Percentiles rank a stretch among this genome's conserved stretches.
Evolutionary conservation across 2,329 filamentous ascomycete genomes (phyloP).

Genomic region (Epichloe gansuensis): DNA sequence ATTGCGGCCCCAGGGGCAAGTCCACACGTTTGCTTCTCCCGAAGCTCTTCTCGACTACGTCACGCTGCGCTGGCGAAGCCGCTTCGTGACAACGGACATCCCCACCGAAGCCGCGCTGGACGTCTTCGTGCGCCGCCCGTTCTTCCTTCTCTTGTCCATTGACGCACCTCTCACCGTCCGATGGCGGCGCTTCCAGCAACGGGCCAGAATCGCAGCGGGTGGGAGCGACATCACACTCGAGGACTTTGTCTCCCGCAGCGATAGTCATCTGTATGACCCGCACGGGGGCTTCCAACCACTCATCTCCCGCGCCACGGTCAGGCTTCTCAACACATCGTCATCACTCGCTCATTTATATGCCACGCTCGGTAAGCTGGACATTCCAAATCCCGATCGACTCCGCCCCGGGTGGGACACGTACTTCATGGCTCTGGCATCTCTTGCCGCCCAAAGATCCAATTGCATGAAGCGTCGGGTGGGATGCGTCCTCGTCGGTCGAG

Average conservation of each 20-base stretch:
- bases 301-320: constrained; percentile 68
- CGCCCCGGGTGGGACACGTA: constrained; percentile 92
- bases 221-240: constrained; percentile 31
- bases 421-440: constrained; percentile 91
- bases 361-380: constrained; percentile 60
- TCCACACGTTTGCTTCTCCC: constrained; percentile 43
- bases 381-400: constrained; percentile 66
- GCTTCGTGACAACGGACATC: constrained; percentile 79
- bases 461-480: constrained; percentile 98
- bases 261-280: constrained; percentile 63
- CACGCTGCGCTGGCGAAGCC: constrained; percentile 68
- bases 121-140: constrained; percentile 64
- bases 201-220: constrained; percentile 10
- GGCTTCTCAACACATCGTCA: constrained; percentile 72
- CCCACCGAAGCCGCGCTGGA: constrained; percentile 62
- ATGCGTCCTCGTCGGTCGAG: constrained; percentile 72
- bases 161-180: constrained; percentile 79
- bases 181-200: constrained; percentile 59
- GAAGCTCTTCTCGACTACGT: constrained; percentile 70
- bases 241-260: constrained; percentile 45
- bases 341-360: constrained; percentile 59
- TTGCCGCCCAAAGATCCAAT: constrained; percentile 82
- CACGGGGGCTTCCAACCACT: constrained; percentile 56
- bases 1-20: constrained; percentile 11
- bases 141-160: constrained; percentile 85